A percentile compares a stretch with the other conserved stretches of the same genome.
Conservation (phyloP, 345 rosid species). For the Lenwebbia sp. region DNA sequence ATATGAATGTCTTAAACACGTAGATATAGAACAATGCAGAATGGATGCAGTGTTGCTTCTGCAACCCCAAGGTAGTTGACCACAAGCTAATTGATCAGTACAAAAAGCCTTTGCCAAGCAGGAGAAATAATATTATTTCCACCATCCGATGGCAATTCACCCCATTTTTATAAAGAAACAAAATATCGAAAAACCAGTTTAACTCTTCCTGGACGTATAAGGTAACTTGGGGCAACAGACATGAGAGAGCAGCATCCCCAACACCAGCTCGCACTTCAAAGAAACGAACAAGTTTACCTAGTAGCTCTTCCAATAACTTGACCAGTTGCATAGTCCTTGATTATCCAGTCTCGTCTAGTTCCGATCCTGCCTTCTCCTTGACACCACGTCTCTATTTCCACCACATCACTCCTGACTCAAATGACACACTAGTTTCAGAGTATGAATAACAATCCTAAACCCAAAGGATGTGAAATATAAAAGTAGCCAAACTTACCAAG, state of each 20-base stretch:
- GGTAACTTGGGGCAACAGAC: not conserved
- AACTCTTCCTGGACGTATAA: not conserved
- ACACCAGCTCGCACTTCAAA: not conserved
- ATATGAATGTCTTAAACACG: not conserved
- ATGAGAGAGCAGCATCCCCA: not conserved
- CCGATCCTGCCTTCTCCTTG: slow-evolving; percentile 91
- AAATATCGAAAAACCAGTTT: not conserved
- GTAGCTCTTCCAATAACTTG: slow-evolving; percentile 91
- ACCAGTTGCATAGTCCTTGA: slow-evolving; percentile 54
- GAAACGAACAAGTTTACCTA: slow-evolving; percentile 28
- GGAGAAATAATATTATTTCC: not conserved
- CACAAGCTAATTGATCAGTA: not conserved
- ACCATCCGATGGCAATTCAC: not conserved
- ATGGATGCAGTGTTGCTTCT: not conserved
- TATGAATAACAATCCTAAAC: not conserved
- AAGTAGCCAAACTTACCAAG: slow-evolving; percentile 44
- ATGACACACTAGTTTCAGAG: not conserved
- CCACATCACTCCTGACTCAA: slow-evolving; percentile 74
- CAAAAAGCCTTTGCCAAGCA: not conserved
- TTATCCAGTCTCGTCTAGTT: slow-evolving; percentile 93
- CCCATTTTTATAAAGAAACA: not conserved
- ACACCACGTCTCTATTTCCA: slow-evolving; percentile 97
- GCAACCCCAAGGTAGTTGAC: not conserved
- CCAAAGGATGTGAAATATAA: not conserved
- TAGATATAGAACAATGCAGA: not conserved